These are phyloP conservation scores for Sugiyamaella xylanicola DNA, from an alignment of 1,139 yeast genomes.

Conservation along the genomic window DNA sequence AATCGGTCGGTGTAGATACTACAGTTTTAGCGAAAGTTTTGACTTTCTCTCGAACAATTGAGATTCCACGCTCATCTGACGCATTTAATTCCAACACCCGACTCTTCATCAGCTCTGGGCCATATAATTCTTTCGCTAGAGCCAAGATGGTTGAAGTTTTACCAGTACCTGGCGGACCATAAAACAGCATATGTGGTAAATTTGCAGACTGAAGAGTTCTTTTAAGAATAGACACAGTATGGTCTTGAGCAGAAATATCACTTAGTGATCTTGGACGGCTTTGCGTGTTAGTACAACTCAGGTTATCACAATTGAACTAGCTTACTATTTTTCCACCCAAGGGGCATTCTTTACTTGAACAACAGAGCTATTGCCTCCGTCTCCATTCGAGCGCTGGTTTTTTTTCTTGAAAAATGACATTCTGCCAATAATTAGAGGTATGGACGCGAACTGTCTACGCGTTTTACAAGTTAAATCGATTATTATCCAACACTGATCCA, in stretches of 20 bases:
- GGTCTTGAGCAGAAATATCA: constrained; percentile 91
- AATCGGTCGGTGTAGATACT: constrained; percentile 75
- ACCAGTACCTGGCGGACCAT: constrained; percentile 98
- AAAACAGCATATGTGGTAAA: constrained; percentile 91
- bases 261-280: constrained; percentile 77
- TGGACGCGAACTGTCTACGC: constrained; percentile 1
- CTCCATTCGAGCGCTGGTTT: constrained; percentile 2
- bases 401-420: constrained; percentile 22
- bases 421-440: not conserved
- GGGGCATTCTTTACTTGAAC: constrained; percentile 43
- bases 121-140: constrained; percentile 79
- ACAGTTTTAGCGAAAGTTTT: constrained; percentile 89
- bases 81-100: constrained; percentile 93
- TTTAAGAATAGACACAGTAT: constrained; percentile 82
- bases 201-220: constrained; percentile 78
- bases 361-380: not conserved
- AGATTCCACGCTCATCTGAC: constrained; percentile 94
- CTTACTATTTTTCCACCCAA: constrained; percentile 75
- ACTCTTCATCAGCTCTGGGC: constrained; percentile 59
- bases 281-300: constrained; percentile 11
- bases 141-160: constrained; percentile 93
- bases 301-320: constrained; percentile 19
- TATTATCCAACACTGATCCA: no score
- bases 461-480: not conserved
- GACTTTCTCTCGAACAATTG: constrained; percentile 87